Conservation (phyloP, 129 eudicot genomes). For the carrot (Daucus carota) region DNA sequence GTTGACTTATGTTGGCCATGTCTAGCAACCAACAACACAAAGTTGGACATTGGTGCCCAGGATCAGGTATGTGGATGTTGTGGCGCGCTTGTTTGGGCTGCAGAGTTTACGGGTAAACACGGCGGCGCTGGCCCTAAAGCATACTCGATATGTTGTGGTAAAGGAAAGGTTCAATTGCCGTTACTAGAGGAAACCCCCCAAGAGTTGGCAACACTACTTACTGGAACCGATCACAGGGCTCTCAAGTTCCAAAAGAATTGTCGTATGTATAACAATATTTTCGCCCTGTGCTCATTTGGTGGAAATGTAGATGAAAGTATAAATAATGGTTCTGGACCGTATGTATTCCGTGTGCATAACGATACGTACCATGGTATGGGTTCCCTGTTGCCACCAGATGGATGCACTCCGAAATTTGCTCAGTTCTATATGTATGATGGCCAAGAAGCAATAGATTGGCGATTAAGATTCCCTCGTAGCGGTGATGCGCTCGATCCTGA, state of each 20-base stretch:
- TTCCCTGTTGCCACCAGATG: not conserved
- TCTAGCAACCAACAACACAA: not conserved
- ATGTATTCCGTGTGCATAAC: too few relatives aligned
- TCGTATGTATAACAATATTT: not conserved
- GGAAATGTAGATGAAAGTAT: not conserved
- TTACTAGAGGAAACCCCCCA: not conserved
- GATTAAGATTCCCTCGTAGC: not conserved
- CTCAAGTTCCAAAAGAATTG: too few relatives aligned
- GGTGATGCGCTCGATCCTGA: too few relatives aligned
- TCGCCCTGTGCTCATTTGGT: not conserved
- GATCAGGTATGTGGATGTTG: not conserved
- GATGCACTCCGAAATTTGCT: not conserved
- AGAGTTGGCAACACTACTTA: not conserved
- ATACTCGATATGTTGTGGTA: not conserved
- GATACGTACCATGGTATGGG: not conserved
- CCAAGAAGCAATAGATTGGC: not conserved
- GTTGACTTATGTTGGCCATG: not conserved
- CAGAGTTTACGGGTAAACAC: not conserved
- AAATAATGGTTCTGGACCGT: not conserved
- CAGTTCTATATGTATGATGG: not conserved
- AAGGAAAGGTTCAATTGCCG: not conserved
- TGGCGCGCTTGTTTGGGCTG: not conserved
- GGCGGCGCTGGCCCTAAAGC: not conserved
- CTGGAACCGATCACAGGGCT: too few relatives aligned
- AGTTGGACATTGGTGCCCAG: not conserved